Base-by-base conservation (phyloP, 345 rosid species). In the Euphorbia lathyris region DNA sequence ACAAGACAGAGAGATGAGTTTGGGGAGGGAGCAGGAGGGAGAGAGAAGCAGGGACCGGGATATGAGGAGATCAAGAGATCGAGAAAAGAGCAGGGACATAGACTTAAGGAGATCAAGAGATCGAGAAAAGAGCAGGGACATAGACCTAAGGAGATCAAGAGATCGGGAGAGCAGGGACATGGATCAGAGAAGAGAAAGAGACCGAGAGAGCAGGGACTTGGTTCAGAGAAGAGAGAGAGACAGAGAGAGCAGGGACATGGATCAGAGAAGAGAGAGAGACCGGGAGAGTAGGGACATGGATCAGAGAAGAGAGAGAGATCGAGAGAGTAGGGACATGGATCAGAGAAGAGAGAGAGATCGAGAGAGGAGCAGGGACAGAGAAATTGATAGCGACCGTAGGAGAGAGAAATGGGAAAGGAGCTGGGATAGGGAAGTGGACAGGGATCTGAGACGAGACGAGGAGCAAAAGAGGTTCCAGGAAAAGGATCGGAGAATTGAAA, bases 401-500 rank as follows among this genome's bases (percentile, higher is more conserved):
- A 83, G 71, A 80, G 84, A 71, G 67, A 80, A 69, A 67, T 74
- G 65, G 45, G 86, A 79, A 63, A 81, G 82, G 80, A 78, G 83
- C 72, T 76, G 74, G 81, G 88, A 82, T 22, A 60, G 81, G 68
- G 91, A 81, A 45, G 60, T 52, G 42, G 88, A 76, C 20, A 72
- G 64, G 83, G 71, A 53, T 69, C 13, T n/a, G 25, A 26, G 59
- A 29, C 58, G 52, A 12, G 62, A 50, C 22, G 20, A 5, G 34
- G 77, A 74, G 43, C 12, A 36, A 14, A 51, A 69, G 4, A 51
- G 63, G 51, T 34, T 27, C 47, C 34, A 29, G 57, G 60, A 76
- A 14, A 51, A 22, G 65, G 69, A 72, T 13, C 26, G 16, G 20
- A 59, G 61, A n/a, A 40, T 36, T 22, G 60, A 68, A 51, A 74